These are phyloP conservation scores for Pseudoscleropodium purum DNA, from an alignment of 225 moss, liverwort and hornwort genomes.

Conservation along the genomic window DNA sequence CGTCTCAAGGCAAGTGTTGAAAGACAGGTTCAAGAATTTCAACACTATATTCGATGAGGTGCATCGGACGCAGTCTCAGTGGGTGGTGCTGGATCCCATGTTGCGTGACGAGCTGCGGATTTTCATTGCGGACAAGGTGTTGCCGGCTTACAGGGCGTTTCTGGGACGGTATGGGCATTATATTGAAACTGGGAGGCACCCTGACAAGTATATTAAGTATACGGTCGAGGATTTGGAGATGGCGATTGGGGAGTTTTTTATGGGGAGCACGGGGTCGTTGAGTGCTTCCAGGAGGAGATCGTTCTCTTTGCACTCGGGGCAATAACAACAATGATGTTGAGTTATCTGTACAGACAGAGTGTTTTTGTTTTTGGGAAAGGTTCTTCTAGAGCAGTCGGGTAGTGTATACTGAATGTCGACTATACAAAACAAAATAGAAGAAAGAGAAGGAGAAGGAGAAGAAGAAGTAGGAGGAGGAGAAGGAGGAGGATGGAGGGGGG, in stretches of 20 bases:
- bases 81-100: slow-evolving; percentile 81
- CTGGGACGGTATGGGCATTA: slow-evolving; percentile 76
- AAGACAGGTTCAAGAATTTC: slow-evolving; percentile 93
- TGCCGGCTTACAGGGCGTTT: slow-evolving; percentile 86
- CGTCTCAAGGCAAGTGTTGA: slow-evolving; percentile 67
- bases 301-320: slow-evolving; percentile 36
- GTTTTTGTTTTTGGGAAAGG: slow-evolving; percentile 7
- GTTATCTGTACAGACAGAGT: slow-evolving; percentile 30
- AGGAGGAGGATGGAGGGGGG: neutral
- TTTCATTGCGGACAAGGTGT: slow-evolving; percentile 69
- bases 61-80: slow-evolving; percentile 78
- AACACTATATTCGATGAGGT: slow-evolving; percentile 79
- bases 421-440: slow-evolving; percentile 5
- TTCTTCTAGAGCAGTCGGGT: slow-evolving; percentile 14
- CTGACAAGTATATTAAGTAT: slow-evolving; percentile 93
- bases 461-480: neutral
- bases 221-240: slow-evolving; percentile 72
- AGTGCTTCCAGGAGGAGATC: slow-evolving; percentile 59
- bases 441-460: neutral
- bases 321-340: neutral
- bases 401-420: slow-evolving; percentile 43
- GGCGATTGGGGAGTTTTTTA: slow-evolving; percentile 74
- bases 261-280: slow-evolving; percentile 62
- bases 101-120: slow-evolving; percentile 85
- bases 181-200: slow-evolving; percentile 80